Percentiles rank a stretch among this genome's conserved stretches.
Conservation (phyloP, 805 yeast genomes). For the Nakazawaea wyomingensis region DNA sequence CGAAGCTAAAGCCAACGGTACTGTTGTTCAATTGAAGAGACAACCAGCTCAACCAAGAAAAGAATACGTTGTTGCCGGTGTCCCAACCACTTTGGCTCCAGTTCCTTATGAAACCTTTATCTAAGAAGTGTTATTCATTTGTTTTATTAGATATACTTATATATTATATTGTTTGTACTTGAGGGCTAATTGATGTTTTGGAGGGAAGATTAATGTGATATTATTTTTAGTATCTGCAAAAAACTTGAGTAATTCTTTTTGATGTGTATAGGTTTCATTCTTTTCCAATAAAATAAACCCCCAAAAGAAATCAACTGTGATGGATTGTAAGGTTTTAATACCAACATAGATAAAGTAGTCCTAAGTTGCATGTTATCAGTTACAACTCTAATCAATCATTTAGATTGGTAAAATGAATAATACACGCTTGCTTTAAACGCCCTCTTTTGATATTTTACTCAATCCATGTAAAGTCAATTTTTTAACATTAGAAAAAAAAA, state of each 20-base stretch:
- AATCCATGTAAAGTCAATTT: too few relatives aligned
- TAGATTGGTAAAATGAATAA: too few relatives aligned
- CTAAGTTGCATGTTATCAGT: too few relatives aligned
- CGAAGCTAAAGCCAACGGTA: constrained; percentile 95
- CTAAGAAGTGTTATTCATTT: constrained; percentile 38
- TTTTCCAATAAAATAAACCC: neutral
- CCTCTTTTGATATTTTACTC: too few relatives aligned
- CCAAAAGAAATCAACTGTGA: neutral
- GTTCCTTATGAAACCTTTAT: constrained; percentile 99
- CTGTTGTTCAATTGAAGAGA: constrained; percentile 90
- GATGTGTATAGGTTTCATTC: neutral
- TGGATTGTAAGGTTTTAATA: too few relatives aligned
- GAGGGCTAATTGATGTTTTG: neutral
- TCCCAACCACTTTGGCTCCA: constrained; percentile 97
- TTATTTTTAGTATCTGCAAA: too few relatives aligned
- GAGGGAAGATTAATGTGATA: constrained; percentile 3
- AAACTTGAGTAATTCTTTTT: constrained; percentile 5
- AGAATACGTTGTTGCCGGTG: constrained; percentile 77
- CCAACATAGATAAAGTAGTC: too few relatives aligned
- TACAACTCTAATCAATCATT: too few relatives aligned
- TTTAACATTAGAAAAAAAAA: too few relatives aligned
- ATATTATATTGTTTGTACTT: neutral
- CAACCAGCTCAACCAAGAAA: constrained; percentile 98
- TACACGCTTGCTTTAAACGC: too few relatives aligned
- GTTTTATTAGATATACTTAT: neutral